A percentile compares a stretch with the other conserved stretches of the same genome.
phyloP scores from a whole-genome alignment of 2,329 filamentous ascomycete species.

The Talaromyces atroroseus region DNA sequence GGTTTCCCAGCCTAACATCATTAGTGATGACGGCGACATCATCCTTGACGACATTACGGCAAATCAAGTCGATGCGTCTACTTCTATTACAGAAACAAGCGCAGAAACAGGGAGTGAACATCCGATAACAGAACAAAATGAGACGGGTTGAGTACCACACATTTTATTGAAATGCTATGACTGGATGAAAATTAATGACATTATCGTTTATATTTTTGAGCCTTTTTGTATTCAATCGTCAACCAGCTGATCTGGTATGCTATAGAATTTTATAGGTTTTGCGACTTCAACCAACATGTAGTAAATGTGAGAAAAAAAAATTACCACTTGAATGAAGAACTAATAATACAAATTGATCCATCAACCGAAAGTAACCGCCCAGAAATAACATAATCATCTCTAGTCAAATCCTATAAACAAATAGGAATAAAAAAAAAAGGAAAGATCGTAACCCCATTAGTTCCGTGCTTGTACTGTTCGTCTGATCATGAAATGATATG shows the following conservation, averaged over 20 bases:
- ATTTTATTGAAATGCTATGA: not conserved
- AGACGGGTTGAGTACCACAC: slow-evolving; percentile 3
- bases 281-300: not conserved
- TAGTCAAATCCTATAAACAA: not conserved
- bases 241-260: not conserved
- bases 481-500: not conserved
- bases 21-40: slow-evolving; percentile 35
- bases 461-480: not conserved
- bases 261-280: not conserved
- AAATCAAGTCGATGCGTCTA: not conserved
- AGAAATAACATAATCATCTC: not conserved
- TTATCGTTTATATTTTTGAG: not conserved
- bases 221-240: not conserved
- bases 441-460: not conserved
- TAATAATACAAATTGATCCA: too few relatives aligned
- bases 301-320: too few relatives aligned
- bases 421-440: not conserved
- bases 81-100: not conserved
- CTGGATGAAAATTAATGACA: slow-evolving; percentile 5
- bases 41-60: slow-evolving; percentile 27
- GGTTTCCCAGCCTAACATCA: not conserved
- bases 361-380: not conserved
- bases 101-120: not conserved
- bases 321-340: too few relatives aligned
- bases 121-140: slow-evolving; percentile 1